Percentiles rank a stretch among this genome's conserved stretches.
Conservation (phyloP, 805 yeast genomes). For the Kluyveromyces dobzhanskii region DNA sequence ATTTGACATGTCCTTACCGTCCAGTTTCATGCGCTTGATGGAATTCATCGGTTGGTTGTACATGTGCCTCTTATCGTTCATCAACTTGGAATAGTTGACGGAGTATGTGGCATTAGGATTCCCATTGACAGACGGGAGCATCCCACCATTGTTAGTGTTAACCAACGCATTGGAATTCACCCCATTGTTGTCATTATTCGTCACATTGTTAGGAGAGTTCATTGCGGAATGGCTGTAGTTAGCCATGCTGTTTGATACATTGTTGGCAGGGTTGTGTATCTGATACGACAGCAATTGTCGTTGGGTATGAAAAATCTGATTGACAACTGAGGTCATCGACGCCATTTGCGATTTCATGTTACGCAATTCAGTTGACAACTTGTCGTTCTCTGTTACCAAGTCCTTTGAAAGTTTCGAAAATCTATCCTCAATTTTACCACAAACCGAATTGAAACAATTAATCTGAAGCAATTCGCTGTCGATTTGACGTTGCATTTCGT, state of each 20-base stretch:
- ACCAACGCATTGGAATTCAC: background rate
- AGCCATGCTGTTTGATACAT: constrained; percentile 4
- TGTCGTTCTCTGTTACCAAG: constrained; percentile 24
- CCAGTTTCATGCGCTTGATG: constrained; percentile 7
- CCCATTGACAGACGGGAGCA: background rate
- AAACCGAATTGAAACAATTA: constrained; percentile 6
- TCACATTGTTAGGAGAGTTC: background rate
- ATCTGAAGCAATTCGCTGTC: constrained; percentile 3
- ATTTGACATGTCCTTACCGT: background rate
- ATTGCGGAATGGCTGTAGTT: background rate
- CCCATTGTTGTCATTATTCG: background rate
- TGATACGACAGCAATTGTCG: constrained; percentile 12
- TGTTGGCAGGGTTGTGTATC: background rate
- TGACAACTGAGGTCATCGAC: constrained; percentile 19
- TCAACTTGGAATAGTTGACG: background rate
- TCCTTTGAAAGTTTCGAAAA: constrained; percentile 22
- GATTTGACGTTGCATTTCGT: constrained; percentile 9
- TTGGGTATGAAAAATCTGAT: constrained; percentile 22
- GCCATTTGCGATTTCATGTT: constrained; percentile 22
- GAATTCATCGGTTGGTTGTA: constrained; percentile 13
- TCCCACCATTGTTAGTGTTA: background rate
- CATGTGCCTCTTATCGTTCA: background rate
- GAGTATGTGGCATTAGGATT: background rate
- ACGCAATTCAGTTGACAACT: constrained; percentile 24
- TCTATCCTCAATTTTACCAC: constrained; percentile 7